These are phyloP conservation scores for Pleurotus giganteus DNA, from an alignment of 768 basidiomycete species.

Conservation along the genomic window DNA sequence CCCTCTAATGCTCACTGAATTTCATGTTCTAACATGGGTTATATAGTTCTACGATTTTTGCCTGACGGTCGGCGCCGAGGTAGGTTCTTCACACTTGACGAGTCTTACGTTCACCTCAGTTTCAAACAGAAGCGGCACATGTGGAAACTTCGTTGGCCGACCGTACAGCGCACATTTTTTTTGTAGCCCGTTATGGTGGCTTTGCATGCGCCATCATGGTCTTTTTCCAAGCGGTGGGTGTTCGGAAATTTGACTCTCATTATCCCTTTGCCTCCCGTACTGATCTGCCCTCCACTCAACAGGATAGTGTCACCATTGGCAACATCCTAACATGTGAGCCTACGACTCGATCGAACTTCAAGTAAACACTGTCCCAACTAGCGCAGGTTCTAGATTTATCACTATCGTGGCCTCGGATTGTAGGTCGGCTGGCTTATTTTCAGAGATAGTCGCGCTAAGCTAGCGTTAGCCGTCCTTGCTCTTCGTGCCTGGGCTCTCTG, in stretches of 20 bases:
- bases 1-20: not conserved
- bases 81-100: not conserved
- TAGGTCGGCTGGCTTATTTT: not conserved
- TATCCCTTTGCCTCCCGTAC: not conserved
- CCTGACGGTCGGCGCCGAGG: not conserved
- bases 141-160: not conserved
- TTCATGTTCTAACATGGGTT: not conserved
- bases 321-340: not conserved
- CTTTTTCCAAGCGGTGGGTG: not conserved
- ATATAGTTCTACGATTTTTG: constrained; percentile 1
- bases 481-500: not conserved
- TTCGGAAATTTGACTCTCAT: not conserved
- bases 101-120: not conserved
- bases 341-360: too few species aligned
- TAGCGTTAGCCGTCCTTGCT: not conserved
- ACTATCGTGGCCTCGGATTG: constrained; percentile 1
- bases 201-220: not conserved
- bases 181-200: not conserved
- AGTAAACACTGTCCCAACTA: not conserved
- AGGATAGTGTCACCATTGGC: not conserved
- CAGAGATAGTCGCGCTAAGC: not conserved
- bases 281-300: not conserved
- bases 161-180: not conserved
- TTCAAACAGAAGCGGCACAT: not conserved
- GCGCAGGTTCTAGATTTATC: not conserved